These are phyloP conservation scores for Phytophthora nicotianae DNA, from an alignment of 352 stramenopile genomes.

Conservation along the genomic window DNA sequence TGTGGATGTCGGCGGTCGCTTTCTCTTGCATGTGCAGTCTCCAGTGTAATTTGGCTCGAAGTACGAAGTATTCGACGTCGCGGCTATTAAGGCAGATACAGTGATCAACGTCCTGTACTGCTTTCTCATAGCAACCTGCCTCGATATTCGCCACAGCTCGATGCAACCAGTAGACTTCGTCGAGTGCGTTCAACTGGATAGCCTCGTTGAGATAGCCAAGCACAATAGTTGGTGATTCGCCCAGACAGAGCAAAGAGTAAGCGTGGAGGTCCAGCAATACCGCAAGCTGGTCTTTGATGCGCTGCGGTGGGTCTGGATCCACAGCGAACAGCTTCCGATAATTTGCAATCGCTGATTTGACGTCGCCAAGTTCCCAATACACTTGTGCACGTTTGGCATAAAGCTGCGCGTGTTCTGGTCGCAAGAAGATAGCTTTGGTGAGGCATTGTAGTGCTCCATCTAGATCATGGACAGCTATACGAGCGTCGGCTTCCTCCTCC, in stretches of 20 bases:
- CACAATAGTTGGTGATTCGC: slow-evolving; percentile 57
- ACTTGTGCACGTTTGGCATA: slow-evolving; percentile 75
- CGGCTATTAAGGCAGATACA: slow-evolving; percentile 76
- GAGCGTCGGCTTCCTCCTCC: slow-evolving; percentile 52
- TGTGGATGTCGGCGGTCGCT: slow-evolving; percentile 67
- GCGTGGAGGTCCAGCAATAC: slow-evolving; percentile 72
- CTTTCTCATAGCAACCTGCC: slow-evolving; percentile 65
- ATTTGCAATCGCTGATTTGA: slow-evolving; percentile 81
- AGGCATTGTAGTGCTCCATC: slow-evolving; percentile 62
- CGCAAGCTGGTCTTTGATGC: slow-evolving; percentile 81
- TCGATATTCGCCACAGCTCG: slow-evolving; percentile 74
- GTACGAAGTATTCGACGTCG: slow-evolving; percentile 85
- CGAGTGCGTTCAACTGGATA: slow-evolving; percentile 71
- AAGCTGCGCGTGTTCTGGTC: slow-evolving; percentile 50
- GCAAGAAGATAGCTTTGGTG: slow-evolving; percentile 80
- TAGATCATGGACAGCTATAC: slow-evolving; percentile 39
- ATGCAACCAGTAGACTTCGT: slow-evolving; percentile 81
- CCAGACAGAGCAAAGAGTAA: slow-evolving; percentile 66
- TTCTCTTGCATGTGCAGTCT: slow-evolving; percentile 78
- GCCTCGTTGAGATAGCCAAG: slow-evolving; percentile 78
- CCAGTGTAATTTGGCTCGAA: slow-evolving; percentile 85
- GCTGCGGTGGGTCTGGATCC: slow-evolving; percentile 56
- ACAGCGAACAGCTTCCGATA: slow-evolving; percentile 78
- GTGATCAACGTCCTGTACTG: slow-evolving; percentile 79
- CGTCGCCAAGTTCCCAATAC: slow-evolving; percentile 76